Base-by-base conservation (phyloP, 306 rosid species). In the Glycine tomentella region DNA sequence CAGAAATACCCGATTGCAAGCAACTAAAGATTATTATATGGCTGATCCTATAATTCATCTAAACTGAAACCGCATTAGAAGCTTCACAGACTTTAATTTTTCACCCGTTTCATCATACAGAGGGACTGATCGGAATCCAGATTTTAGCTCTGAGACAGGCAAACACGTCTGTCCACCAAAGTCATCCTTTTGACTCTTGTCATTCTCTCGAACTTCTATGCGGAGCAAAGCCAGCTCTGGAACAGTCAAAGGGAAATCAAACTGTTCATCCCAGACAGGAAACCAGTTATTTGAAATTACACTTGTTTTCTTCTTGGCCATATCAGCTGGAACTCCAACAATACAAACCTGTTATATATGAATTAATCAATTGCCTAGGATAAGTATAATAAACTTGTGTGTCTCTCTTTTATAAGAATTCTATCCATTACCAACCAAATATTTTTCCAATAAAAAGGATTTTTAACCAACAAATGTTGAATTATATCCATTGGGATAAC, bases 81-180 rank as follows among this genome's bases (percentile, higher is more conserved):
- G 91, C 82, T 59, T 91, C 31, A 88, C 97, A 55, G 87, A 81
- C 50, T 81, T 87, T 9, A 68, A 62, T 81, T 84, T 88, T 66
- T 84, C 84, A 0, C 97, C 94, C 88, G 80, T 90, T 45, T 86
- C 58, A 82, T 87, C 87, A 53, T 84, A 90, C 4, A 93, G 87
- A 17, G 94, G 83, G 17, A 93, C 87, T 7, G 97, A 87, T 8
- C 97, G 86, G 71, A 93, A 76, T 12, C 98, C 97, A 1, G 82
- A 44, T 69, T 69, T 87, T 1, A 93, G 86, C 83, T 93, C 97
- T 7, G 90, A 76, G 64, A 91, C 81, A 0, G 98, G 98, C 75
- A 93, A 69, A 84, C 97, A 91, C 5, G 90, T 86, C 79, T 91
- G 98, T 52, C 98, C 98, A 3, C 90, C 92, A 62, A 89, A 93